Evolutionary conservation across 208 protist species (phyloP).

Genomic region (Kentomonas sorsogonicus): DNA sequence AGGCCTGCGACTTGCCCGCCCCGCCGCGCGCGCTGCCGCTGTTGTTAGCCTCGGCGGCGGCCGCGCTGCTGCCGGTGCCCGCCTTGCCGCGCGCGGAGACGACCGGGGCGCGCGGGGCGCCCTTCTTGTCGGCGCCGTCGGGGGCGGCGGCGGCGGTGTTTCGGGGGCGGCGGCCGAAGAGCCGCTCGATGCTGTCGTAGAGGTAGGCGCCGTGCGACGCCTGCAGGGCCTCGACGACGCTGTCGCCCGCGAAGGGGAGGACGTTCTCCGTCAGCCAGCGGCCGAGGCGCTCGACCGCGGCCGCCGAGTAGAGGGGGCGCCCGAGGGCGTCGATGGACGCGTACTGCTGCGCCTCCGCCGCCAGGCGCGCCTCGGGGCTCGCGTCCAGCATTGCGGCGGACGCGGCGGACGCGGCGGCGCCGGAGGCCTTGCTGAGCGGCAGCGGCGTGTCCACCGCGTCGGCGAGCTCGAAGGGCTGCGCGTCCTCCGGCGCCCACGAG

Average conservation of each 20-base stretch:
- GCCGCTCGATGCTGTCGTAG: slow-evolving; percentile 56
- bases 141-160: background rate
- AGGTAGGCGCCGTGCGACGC: slow-evolving; percentile 47
- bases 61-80: too few species aligned
- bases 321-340: too few species aligned
- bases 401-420: too few species aligned
- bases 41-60: background rate
- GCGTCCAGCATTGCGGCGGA: too few species aligned
- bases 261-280: slow-evolving; percentile 78
- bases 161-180: slow-evolving; percentile 51
- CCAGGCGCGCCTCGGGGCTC: too few species aligned
- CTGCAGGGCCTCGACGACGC: slow-evolving; percentile 56
- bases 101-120: too few species aligned
- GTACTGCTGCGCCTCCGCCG: too few species aligned
- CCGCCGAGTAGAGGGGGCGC: too few species aligned
- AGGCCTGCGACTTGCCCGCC: too few species aligned
- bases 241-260: slow-evolving; percentile 43
- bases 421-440: too few species aligned
- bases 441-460: slow-evolving; percentile 17
- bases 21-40: background rate
- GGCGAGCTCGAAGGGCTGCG: slow-evolving; percentile 14
- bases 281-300: slow-evolving; percentile 39
- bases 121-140: too few species aligned
- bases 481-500: background rate
- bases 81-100: background rate